These are phyloP conservation scores for Chamaenerion angustifolium DNA, from an alignment of 345 rosid genomes.

Conservation along the genomic window DNA sequence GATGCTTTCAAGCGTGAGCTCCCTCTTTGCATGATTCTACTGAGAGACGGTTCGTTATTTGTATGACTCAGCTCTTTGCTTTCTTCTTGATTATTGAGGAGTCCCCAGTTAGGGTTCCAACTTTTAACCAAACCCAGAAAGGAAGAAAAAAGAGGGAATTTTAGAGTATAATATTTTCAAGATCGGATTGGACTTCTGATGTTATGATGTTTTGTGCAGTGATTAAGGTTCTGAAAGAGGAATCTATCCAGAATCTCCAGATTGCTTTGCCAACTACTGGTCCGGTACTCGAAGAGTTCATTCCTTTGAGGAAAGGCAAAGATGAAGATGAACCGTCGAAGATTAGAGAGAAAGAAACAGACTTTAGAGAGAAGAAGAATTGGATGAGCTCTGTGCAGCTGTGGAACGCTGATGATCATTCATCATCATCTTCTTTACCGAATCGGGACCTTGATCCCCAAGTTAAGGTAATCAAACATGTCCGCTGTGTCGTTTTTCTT, in stretches of 20 bases:
- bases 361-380: slow-evolving; percentile 40
- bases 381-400: slow-evolving; percentile 66
- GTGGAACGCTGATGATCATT: slow-evolving; percentile 27
- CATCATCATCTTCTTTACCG: slow-evolving; percentile 11
- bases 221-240: slow-evolving; percentile 42
- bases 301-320: slow-evolving; percentile 34
- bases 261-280: slow-evolving; percentile 17
- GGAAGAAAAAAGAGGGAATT: too few relatives aligned
- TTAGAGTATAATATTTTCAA: too few relatives aligned
- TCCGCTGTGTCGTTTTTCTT: not conserved
- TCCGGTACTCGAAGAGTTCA: slow-evolving; percentile 65
- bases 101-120: too few relatives aligned
- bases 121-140: too few relatives aligned
- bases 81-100: too few relatives aligned
- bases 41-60: slow-evolving; percentile 45
- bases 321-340: slow-evolving; percentile 11
- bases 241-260: slow-evolving; percentile 19
- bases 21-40: slow-evolving; percentile 66
- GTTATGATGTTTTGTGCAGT: slow-evolving; percentile 33
- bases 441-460: slow-evolving; percentile 25
- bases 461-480: slow-evolving; percentile 17
- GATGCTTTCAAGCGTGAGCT: slow-evolving; percentile 68
- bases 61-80: too few relatives aligned
- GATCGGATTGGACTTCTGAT: not conserved
- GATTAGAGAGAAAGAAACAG: slow-evolving; percentile 18